Evolutionary conservation across 345 rosid genomes (phyloP), one percentile per base, ranked within the genome.

Genomic region (Euphorbia tirucalli): DNA sequence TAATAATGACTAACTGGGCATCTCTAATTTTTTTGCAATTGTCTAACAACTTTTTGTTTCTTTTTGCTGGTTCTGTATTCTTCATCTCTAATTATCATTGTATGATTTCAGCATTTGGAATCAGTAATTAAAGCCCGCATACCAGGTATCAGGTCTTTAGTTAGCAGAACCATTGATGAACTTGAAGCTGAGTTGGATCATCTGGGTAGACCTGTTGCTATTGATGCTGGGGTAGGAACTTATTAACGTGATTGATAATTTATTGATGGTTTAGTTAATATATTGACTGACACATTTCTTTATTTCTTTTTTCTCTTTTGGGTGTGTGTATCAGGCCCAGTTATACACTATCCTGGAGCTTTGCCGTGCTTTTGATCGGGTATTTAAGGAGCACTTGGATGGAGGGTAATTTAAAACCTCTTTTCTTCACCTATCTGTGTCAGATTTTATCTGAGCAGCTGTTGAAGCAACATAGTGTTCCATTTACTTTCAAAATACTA

Each of bases 381-480:
- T 91, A 79, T 93, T 91, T 82, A 93, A 91, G 87, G 98, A 93
- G 79, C 98, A 93, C 77, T 61, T 93, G 75, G 93, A 91, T 83
- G 98, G 98, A 78, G 96, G 98, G 98, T 93, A 88, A 49, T 1
- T n/a, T n/a, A 3, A 35, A 41, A 63, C 7, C 19, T 25, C 25
- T 25, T 37, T 19, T 11, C 14, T 64, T 35, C 14, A 1, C 41
- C 14, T 28, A 54, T 30, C 15, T 28, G 4, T 21, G 6, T 28
- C 14, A 8, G 13, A 39, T 54, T 55, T 21, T 18, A 41, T 72
- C 43, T 64, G 18, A 25, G 50, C 63, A n/a, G 41, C 32, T 37
- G 14, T 37, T 16, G 24, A 61, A 18, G 62, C 46, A 22, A 15
- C 30, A 31, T 9, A 22, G 37, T 59, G 41, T 48, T 19, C 6